Evolutionary conservation across 1,284 basidiomycete species (phyloP), one percentile per base, ranked within the genome.

Genomic region (Boletus putidus): DNA sequence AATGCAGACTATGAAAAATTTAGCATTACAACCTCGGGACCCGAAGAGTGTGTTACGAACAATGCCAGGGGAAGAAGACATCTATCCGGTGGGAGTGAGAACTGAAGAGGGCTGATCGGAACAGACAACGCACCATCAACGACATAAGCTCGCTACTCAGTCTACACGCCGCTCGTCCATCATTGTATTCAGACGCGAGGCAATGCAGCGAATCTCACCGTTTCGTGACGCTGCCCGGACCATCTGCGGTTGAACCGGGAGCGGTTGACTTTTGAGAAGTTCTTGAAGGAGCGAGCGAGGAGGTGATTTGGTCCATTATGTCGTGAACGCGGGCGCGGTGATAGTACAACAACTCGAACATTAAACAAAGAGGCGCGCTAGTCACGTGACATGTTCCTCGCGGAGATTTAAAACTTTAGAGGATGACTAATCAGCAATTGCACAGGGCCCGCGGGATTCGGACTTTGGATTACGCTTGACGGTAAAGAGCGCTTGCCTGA

Each of bases 21-120:
- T 4, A 68, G 47, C 6, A 31, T 50, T 56, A 35, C 53, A 31
- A 49, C 21, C 48, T 37, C 43, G 42, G 49, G 37, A 35, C 50
- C 15, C 20, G 48, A 33, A 20, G 42, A 29, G 48, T 4, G 35
- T 31, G 44, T 14, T 11, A 77, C 84, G 69, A 60, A 92, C 90
- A 68, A 92, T 91, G 60, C 90, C 90, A 58, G 90, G 88, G 15
- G 89, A 90, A 48, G 88, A 84, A 57, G 90, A 89, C 91, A 92
- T 92, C 90, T 92, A 60, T 51, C 14, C 43, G n/a, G 45, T 29
- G 49, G 36, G 15, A 48, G 56, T 68, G 55, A 64, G 61, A 51
- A 56, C 15, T 18, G 29, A 21, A 27, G 42, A n/a, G 21, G 29
- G 21, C 18, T 37, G 20, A 39, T 27, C 57, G 27, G 16, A 9